Conservation (phyloP, 495 filamentous ascomycete genomes). For the Rhizodiscina lignyota region DNA sequence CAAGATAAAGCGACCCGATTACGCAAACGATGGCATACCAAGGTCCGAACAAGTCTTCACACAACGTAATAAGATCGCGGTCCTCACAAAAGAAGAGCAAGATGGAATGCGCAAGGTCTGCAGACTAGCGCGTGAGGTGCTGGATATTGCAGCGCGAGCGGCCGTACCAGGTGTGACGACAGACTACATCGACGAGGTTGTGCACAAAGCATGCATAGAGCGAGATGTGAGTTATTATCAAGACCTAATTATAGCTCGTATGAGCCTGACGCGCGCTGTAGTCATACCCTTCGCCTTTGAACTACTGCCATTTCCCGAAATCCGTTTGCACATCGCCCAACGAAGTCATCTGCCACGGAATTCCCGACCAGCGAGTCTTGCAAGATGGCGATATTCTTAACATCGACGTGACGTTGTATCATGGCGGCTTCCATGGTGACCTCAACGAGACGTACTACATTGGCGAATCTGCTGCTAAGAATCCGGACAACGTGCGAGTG, state of each 20-base stretch:
- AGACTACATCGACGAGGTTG: slow-evolving; percentile 88
- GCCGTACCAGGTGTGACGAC: slow-evolving; percentile 81
- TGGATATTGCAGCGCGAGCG: slow-evolving; percentile 77
- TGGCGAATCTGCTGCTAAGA: slow-evolving; percentile 18
- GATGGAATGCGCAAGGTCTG: slow-evolving; percentile 91
- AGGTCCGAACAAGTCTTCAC: slow-evolving; percentile 58
- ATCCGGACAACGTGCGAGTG: slow-evolving; percentile 23
- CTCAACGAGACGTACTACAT: slow-evolving; percentile 30
- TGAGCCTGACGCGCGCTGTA: slow-evolving; percentile 19
- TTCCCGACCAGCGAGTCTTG: slow-evolving; percentile 24
- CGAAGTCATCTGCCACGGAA: slow-evolving; percentile 60
- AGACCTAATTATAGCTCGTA: background rate
- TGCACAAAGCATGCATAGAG: slow-evolving; percentile 91
- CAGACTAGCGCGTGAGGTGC: slow-evolving; percentile 70
- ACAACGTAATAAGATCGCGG: slow-evolving; percentile 58
- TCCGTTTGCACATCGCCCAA: slow-evolving; percentile 92
- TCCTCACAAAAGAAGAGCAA: slow-evolving; percentile 63
- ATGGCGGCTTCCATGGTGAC: slow-evolving; percentile 27
- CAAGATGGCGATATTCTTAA: slow-evolving; percentile 27
- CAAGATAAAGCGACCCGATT: slow-evolving; percentile 71
- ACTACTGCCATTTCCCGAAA: slow-evolving; percentile 95
- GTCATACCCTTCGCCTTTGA: slow-evolving; percentile 92
- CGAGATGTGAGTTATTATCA: slow-evolving; percentile 47
- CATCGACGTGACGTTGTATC: slow-evolving; percentile 26
- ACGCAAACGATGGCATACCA: slow-evolving; percentile 68